Conservation (phyloP, 2,329 filamentous ascomycete species). For the Emmonsiellopsis sp. region DNA sequence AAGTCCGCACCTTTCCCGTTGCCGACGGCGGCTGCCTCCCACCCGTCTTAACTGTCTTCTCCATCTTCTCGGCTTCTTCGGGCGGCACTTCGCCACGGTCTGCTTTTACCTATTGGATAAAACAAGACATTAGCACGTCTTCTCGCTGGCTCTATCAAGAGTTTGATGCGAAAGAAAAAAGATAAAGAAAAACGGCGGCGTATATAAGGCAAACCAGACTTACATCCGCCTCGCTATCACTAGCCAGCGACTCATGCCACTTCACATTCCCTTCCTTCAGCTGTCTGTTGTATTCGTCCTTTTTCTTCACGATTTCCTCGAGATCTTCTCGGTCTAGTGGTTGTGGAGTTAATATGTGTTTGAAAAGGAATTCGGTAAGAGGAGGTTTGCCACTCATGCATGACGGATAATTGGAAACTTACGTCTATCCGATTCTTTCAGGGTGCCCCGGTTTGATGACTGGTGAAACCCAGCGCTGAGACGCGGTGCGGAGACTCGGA, state of each 20-base stretch:
- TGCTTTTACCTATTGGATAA: constrained; percentile 42
- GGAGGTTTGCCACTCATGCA: too few species aligned
- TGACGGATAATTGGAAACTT: constrained; percentile 5
- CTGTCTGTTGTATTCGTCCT: constrained; percentile 50
- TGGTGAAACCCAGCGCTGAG: constrained; percentile 17
- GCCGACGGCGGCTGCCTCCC: background rate
- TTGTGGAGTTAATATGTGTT: background rate
- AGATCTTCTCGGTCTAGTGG: background rate
- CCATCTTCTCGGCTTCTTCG: constrained; percentile 43
- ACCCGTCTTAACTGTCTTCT: constrained; percentile 26
- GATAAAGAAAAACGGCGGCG: background rate
- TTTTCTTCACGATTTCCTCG: constrained; percentile 43
- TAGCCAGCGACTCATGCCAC: constrained; percentile 70
- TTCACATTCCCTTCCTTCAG: constrained; percentile 54
- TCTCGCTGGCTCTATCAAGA: background rate
- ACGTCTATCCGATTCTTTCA: constrained; percentile 30
- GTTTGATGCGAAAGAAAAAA: background rate
- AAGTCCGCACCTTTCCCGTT: background rate
- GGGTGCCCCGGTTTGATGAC: constrained; percentile 15
- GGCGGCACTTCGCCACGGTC: constrained; percentile 44
- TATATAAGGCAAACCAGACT: constrained; percentile 12
- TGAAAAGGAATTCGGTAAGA: background rate
- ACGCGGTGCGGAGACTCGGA: background rate
- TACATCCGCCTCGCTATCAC: constrained; percentile 68
- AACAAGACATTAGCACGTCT: constrained; percentile 1